These are phyloP conservation scores for Xylaria sp. DNA, from an alignment of 2,329 filamentous ascomycete species.

Conservation along the genomic window DNA sequence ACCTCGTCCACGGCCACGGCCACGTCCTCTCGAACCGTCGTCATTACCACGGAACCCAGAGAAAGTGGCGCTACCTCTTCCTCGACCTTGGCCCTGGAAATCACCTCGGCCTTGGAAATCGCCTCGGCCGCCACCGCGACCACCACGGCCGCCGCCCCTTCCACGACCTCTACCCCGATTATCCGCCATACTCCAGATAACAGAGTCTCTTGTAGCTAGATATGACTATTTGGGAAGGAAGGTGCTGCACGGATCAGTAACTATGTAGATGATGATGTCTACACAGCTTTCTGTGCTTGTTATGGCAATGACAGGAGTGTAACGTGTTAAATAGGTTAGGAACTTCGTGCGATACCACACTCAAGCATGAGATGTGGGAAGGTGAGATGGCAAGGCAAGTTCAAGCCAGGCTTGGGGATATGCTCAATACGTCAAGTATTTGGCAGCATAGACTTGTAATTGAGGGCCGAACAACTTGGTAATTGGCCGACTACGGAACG, in stretches of 20 bases:
- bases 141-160: slow-evolving; percentile 35
- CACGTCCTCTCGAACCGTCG: slow-evolving; percentile 28
- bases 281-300: not conserved
- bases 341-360: not conserved
- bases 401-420: not conserved
- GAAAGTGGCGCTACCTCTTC: slow-evolving; percentile 39
- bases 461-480: not conserved
- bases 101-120: slow-evolving; percentile 25
- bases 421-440: not conserved
- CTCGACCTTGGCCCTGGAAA: slow-evolving; percentile 38
- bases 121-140: slow-evolving; percentile 34
- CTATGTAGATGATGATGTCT: not conserved
- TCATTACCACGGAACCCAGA: slow-evolving; percentile 33
- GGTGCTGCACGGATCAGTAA: not conserved
- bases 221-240: not conserved
- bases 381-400: not conserved
- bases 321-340: not conserved
- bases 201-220: not conserved
- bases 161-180: slow-evolving; percentile 36
- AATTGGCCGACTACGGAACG: not conserved
- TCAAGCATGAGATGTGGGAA: not conserved
- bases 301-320: not conserved
- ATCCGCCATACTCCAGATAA: slow-evolving; percentile 27
- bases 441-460: not conserved
- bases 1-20: slow-evolving; percentile 20